A percentile compares a stretch with the other conserved stretches of the same genome.
These are phyloP conservation scores for Massariosphaeria phaeospora DNA, from an alignment of 495 filamentous ascomycete species.

Conservation along the genomic window DNA sequence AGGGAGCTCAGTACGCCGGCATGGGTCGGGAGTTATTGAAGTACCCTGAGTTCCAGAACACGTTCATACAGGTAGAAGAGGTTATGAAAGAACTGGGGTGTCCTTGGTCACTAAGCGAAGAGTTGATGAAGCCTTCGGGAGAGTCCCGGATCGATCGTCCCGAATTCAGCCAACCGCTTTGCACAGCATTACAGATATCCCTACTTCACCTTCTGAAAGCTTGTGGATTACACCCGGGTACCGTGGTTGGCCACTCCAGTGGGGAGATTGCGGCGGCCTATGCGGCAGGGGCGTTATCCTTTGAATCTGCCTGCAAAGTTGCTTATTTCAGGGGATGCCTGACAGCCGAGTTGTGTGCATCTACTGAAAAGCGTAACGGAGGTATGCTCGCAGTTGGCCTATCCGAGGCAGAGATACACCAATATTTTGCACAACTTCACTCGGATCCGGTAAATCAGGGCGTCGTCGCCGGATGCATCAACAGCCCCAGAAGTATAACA, in stretches of 20 bases:
- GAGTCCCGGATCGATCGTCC: background rate
- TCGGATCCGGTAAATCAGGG: background rate
- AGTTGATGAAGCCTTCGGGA: background rate
- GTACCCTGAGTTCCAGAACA: background rate
- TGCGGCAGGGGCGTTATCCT: background rate
- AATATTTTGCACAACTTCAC: background rate
- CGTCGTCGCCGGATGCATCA: slow-evolving; percentile 2
- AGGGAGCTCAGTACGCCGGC: slow-evolving; percentile 61
- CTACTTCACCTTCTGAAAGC: slow-evolving; percentile 6
- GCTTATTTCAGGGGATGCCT: slow-evolving; percentile 1
- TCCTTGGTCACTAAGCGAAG: background rate
- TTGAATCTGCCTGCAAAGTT: background rate
- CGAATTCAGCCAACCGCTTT: slow-evolving; percentile 8
- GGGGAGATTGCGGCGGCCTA: slow-evolving; percentile 24
- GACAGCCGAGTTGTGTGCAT: background rate
- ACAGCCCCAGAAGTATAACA: slow-evolving; percentile 14
- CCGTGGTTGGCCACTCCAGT: slow-evolving; percentile 16
- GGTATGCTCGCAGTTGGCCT: slow-evolving; percentile 6
- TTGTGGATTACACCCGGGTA: background rate
- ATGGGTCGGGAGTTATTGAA: background rate
- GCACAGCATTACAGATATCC: slow-evolving; percentile 12
- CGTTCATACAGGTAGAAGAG: background rate
- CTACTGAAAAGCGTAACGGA: background rate
- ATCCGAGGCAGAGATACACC: background rate
- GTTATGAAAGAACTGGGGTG: background rate